A percentile compares a stretch with the other conserved stretches of the same genome.
Conservation (phyloP, 2,329 filamentous ascomycete genomes). For the Penicillium corylophilum region DNA sequence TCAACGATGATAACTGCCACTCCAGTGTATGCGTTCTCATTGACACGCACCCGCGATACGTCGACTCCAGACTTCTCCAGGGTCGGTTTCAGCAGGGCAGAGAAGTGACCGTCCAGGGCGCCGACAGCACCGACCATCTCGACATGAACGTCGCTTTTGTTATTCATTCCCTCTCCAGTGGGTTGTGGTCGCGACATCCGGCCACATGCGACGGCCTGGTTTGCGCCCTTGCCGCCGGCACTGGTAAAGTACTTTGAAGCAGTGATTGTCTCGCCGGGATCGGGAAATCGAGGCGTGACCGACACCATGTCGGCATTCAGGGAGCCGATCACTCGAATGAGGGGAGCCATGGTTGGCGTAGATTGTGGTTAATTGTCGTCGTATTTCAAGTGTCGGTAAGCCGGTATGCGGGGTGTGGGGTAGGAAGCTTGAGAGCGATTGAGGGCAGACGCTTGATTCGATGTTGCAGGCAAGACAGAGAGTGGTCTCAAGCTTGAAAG, state of each 20-base stretch:
- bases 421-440: not conserved
- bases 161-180: conserved; percentile 15
- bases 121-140: conserved; percentile 76
- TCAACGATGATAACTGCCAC: conserved; percentile 76
- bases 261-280: conserved; percentile 83
- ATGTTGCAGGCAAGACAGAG: not conserved
- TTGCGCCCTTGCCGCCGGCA: conserved; percentile 90
- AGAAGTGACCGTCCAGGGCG: conserved; percentile 60
- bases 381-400: not conserved
- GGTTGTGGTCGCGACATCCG: conserved; percentile 67
- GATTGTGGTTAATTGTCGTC: not conserved
- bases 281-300: conserved; percentile 77
- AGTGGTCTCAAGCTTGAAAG: not conserved
- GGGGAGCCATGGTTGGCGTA: conserved; percentile 37
- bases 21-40: conserved; percentile 58
- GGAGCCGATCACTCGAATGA: conserved; percentile 83
- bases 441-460: not conserved
- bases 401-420: not conserved
- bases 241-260: conserved; percentile 74
- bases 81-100: conserved; percentile 57
- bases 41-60: conserved; percentile 52
- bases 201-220: conserved; percentile 87
- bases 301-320: conserved; percentile 94
- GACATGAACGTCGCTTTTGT: conserved; percentile 46
- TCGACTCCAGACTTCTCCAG: conserved; percentile 64